Evolutionary conservation across 2,329 filamentous ascomycete genomes (phyloP), one percentile per base, ranked within the genome.

Genomic region (Pseudogymnoascus sp.): DNA sequence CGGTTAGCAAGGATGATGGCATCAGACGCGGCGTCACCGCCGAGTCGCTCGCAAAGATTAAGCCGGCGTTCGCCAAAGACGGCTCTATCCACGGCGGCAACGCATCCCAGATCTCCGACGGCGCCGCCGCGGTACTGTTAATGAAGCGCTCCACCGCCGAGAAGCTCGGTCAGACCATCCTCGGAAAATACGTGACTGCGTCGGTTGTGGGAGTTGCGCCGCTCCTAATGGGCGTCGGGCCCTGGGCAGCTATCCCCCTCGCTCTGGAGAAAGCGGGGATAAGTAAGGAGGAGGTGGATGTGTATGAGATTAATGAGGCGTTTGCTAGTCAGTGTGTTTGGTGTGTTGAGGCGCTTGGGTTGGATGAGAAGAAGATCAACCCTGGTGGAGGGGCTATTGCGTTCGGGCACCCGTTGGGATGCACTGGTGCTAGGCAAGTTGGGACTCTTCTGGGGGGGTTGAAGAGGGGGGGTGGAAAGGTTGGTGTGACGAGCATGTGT

Each of bases 241-340:
- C 95, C 61, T 96, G 91, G 86, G 93, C 93, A 77, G 93, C 95
- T 64, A 97, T 99, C 72, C 95, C 95, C 68, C 89, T 93, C 74
- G 93, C 91, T 3, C 87, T 97, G 64, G 84, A 90, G 74, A 93
- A 95, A 76, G 90, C 93, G 0, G 92, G 93, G 65, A 86, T 99
- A 71, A 82, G 81, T 74, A 91, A 88, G 77, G 88, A 96, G 64
- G 93, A 97, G 69, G 91, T 99, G 31, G 95, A 97, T 75, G 93
- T 97, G 73, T 97, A 85, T 73, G 95, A 99, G 84, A 97, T 99
- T 83, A 99, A 99, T 81, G 95, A 99, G 84, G 95, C 95, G 1
- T 99, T 99, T 76, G 95, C 95, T 34, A 90, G 86, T 67, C 93
- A 97, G 83, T 96, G 91, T 77, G 77, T 97, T 69, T 97, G 90